Evolutionary conservation across 2,329 filamentous ascomycete genomes (phyloP), one percentile per base, ranked within the genome.

Genomic region (Orbilia ellipsospora): DNA sequence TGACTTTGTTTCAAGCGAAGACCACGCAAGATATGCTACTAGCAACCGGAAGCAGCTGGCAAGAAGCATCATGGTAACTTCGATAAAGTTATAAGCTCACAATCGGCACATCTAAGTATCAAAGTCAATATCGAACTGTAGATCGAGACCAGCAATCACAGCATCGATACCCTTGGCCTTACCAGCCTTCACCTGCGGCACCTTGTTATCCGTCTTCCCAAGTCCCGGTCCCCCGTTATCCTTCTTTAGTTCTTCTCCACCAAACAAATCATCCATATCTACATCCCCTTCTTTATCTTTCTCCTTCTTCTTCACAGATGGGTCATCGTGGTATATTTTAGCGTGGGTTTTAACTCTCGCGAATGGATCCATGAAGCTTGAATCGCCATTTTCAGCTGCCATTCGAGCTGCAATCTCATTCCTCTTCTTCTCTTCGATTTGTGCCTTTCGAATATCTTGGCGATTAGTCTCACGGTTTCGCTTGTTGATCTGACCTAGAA

Each of bases 371-470:
- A 82, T 64, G 52, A 80, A 77, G 15, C 86, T 87, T 54, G 84
- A 83, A 79, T 90, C 88, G 56, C 87, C 87, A 66, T 85, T 83
- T 40, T 88, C 85, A 1, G 85, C 84, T 80, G 92, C 90, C 67
- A 89, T 89, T 45, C 89, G 86, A 75, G 88, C 88, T 50, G 87
- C 88, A 69, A 85, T 86, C 78, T 89, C 88, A 52, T 85, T 86
- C 81, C 87, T 87, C 77, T 87, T 88, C 79, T 90, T 88, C 83
- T 99, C 95, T 78, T 90, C 90, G 67, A 97, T 86, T 81, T 97
- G 92, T 0, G 94, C 94, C 82, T 92, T 92, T 73, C 94, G 92
- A n/a, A 98, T 91, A 56, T 92, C 90, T 81, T 97, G 92, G n/a
- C 88, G 87, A 80, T 97, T 97, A 78, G 90, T 87, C 72, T 90